Base-by-base conservation (phyloP, 1,139 yeast genomes). In the Suhomyces bokatorum region DNA sequence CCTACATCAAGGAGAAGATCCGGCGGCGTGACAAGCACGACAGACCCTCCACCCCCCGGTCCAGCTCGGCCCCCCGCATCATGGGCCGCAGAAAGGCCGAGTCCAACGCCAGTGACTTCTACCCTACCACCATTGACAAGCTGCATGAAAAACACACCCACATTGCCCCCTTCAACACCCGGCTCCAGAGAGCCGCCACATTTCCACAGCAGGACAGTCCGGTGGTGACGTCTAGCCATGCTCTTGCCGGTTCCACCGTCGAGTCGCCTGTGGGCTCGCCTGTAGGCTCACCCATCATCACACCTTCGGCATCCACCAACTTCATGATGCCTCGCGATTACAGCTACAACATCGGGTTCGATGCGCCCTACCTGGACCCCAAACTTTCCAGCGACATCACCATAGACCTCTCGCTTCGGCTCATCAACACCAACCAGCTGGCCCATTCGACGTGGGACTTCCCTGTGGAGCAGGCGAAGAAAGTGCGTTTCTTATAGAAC, bases 371-470 rank as follows among this genome's bases (percentile, higher is more conserved):
- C 30, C 16, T 26, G 13, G 33, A 20, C 33, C 12, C 20, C 28
- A 29, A 36, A 35, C 22, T 35, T 20, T 8, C 31, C 16, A 41
- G 44, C 38, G 43, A 49, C 28, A 40, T 47, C 13, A 45, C 47
- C 9, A 45, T 51, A 9, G 51, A 51, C 27, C 32, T 50, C 22
- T 42, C 50, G n/a, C 40, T 50, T 13, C 31, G 41, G 6, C 39
- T 24, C 7, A 22, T 40, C 16, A 44, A 37, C 34, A 48, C 49
- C 26, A 44, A 46, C 39, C 51, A 43, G 39, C 48, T 47, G 36
- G 40, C 49, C 11, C 31, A 43, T 27, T 34, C 46, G 10, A 51
- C 49, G 16, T 52, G 51, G 50, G 49, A 48, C 30, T 51, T 47
- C 35, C 46, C 42, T 24, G 47, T 48, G 11, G 54, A 52, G 14